These are phyloP conservation scores for Discostella pseudostelligera DNA, from an alignment of 108 stramenopile species.

Conservation along the genomic window DNA sequence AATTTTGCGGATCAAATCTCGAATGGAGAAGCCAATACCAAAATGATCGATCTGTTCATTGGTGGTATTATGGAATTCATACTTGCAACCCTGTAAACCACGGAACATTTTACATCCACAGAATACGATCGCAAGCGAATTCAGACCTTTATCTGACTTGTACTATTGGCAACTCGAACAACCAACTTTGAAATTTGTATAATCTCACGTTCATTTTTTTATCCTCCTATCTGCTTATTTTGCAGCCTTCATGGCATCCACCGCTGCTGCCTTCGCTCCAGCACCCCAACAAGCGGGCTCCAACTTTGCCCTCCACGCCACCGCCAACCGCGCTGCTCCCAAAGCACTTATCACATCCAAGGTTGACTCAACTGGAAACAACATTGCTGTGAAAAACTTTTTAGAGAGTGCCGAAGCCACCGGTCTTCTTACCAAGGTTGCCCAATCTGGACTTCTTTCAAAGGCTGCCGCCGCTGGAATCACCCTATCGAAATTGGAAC, in stretches of 20 bases:
- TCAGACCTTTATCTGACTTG: too few relatives aligned
- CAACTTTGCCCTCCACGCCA: slow-evolving; percentile 38
- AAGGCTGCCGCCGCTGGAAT: slow-evolving; percentile 82
- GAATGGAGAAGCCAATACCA: too few relatives aligned
- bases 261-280: slow-evolving; percentile 71
- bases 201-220: slow-evolving; percentile 8
- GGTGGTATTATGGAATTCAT: too few relatives aligned
- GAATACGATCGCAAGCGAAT: too few relatives aligned
- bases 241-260: slow-evolving; percentile 60
- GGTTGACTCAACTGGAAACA: slow-evolving; percentile 78
- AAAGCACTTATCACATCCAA: slow-evolving; percentile 51
- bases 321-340: slow-evolving; percentile 37
- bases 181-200: not conserved
- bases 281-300: slow-evolving; percentile 38
- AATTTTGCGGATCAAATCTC: too few relatives aligned
- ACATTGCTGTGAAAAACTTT: slow-evolving; percentile 76
- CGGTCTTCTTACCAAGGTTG: slow-evolving; percentile 78
- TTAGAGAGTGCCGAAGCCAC: slow-evolving; percentile 59
- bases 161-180: not conserved
- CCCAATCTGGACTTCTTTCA: slow-evolving; percentile 74
- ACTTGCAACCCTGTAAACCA: too few relatives aligned
- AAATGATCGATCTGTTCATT: too few relatives aligned
- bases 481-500: slow-evolving; percentile 79
- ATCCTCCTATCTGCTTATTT: not conserved
- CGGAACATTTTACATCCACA: too few relatives aligned